Conservation (phyloP, 108 stramenopile genomes). For the Fragilaria crotonensis region DNA sequence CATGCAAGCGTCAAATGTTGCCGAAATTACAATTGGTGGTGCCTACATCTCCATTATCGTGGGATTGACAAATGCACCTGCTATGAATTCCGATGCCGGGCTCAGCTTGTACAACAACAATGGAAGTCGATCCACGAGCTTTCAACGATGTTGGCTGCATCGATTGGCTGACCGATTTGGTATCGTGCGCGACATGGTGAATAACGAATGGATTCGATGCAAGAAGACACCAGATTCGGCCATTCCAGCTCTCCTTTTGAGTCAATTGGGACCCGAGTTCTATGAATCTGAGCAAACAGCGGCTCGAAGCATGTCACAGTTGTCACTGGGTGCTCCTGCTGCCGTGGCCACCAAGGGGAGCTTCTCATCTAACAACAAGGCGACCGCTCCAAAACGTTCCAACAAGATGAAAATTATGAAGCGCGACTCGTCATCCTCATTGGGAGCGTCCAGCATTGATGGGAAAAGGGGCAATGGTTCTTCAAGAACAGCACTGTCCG, state of each 20-base stretch:
- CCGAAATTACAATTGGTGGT: conserved; percentile 67
- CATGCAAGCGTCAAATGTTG: conserved; percentile 42
- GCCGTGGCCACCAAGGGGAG: neutral
- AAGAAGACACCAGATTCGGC: conserved; percentile 18
- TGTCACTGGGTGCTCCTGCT: neutral
- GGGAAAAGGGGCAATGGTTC: no score
- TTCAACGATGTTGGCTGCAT: conserved; percentile 83
- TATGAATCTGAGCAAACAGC: neutral
- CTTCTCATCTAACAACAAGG: conserved; percentile 2
- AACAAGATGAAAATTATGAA: conserved; percentile 53
- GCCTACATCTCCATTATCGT: conserved; percentile 48
- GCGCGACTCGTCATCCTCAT: conserved; percentile 7
- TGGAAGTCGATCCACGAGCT: conserved; percentile 54
- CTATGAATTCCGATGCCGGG: conserved; percentile 1
- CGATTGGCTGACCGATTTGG: conserved; percentile 85
- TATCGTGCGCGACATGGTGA: conserved; percentile 49
- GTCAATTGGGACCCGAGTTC: conserved; percentile 4
- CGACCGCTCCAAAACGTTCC: conserved; percentile 1
- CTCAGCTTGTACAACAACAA: conserved; percentile 15
- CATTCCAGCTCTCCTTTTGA: conserved; percentile 20
- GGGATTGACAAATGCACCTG: conserved; percentile 1
- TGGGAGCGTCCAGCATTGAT: neutral
- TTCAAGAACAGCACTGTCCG: conserved; percentile 14
- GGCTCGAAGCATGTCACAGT: neutral
- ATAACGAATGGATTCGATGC: conserved; percentile 26